Evolutionary conservation across 2,329 filamentous ascomycete genomes (phyloP).

Genomic region (Lizonia empirigonia): DNA sequence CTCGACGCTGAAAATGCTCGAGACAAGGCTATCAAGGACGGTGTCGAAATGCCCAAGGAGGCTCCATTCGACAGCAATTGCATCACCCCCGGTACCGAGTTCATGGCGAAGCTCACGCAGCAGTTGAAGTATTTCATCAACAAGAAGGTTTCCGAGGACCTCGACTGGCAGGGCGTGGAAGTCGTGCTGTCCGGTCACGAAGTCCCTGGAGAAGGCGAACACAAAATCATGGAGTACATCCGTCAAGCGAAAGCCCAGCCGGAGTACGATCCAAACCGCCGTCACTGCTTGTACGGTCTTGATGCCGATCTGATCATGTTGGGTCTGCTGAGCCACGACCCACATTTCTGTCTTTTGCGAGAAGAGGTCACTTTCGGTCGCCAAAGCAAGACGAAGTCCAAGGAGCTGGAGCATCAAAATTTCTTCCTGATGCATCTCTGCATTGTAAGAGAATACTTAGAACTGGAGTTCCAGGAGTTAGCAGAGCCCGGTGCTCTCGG

Average conservation of each 20-base stretch:
- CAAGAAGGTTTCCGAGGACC: constrained; percentile 97
- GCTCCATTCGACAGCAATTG: constrained; percentile 98
- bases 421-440: constrained; percentile 97
- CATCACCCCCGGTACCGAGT: constrained; percentile 95
- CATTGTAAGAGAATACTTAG: constrained; percentile 95
- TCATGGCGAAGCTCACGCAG: constrained; percentile 94
- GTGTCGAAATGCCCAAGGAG: constrained; percentile 91
- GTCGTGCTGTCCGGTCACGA: constrained; percentile 97
- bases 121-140: constrained; percentile 98
- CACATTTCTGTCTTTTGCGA: constrained; percentile 94
- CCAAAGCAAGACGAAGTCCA: constrained; percentile 83
- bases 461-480: constrained; percentile 94
- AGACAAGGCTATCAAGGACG: constrained; percentile 89
- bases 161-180: constrained; percentile 96
- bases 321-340: constrained; percentile 94
- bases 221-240: constrained; percentile 99
- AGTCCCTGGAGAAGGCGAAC: constrained; percentile 95
- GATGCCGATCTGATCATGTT: constrained; percentile 99
- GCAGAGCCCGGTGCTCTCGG: constrained; percentile 72
- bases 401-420: constrained; percentile 97
- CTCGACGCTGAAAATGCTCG: constrained; percentile 87
- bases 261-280: constrained; percentile 87
- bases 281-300: constrained; percentile 95
- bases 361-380: constrained; percentile 98
- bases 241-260: constrained; percentile 95